These are phyloP conservation scores for Syncephalastrum sp. DNA, from an alignment of 371 early-diverging fungal genomes.

Conservation along the genomic window DNA sequence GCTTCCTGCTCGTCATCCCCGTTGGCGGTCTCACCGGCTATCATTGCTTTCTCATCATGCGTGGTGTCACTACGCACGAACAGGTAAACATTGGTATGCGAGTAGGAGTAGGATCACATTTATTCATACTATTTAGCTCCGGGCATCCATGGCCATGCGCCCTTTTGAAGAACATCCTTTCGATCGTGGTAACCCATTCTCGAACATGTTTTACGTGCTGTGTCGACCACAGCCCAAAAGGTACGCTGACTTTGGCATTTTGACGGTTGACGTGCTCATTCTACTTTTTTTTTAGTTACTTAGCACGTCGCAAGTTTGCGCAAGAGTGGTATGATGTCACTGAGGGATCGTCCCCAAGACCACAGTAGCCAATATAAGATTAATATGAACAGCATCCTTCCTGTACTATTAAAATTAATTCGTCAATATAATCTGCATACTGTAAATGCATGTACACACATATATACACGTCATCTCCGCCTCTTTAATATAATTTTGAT, in stretches of 20 bases:
- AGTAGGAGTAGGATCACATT: background rate
- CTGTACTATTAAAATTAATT: no score
- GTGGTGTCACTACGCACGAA: constrained; percentile 87
- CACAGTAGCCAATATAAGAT: no score
- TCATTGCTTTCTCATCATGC: constrained; percentile 70
- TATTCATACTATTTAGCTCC: constrained; percentile 29
- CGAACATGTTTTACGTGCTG: constrained; percentile 56
- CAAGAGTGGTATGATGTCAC: constrained; percentile 18
- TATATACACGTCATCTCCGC: no score
- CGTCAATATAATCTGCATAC: no score
- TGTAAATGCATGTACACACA: no score
- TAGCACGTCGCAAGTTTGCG: constrained; percentile 37
- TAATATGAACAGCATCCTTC: no score
- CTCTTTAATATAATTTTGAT: no score
- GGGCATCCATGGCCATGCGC: constrained; percentile 46
- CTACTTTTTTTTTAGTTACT: constrained; percentile 22
- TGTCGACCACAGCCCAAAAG: constrained; percentile 61
- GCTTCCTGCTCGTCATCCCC: constrained; percentile 60
- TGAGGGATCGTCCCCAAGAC: background rate
- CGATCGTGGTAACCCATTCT: constrained; percentile 41
- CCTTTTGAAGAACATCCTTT: constrained; percentile 50
- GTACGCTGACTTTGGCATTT: constrained; percentile 20
- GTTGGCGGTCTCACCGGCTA: constrained; percentile 72
- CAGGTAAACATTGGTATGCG: constrained; percentile 47
- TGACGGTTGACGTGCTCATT: background rate